Evolutionary conservation across 805 yeast genomes (phyloP).

Genomic region (Candida pseudoglaebosa): DNA sequence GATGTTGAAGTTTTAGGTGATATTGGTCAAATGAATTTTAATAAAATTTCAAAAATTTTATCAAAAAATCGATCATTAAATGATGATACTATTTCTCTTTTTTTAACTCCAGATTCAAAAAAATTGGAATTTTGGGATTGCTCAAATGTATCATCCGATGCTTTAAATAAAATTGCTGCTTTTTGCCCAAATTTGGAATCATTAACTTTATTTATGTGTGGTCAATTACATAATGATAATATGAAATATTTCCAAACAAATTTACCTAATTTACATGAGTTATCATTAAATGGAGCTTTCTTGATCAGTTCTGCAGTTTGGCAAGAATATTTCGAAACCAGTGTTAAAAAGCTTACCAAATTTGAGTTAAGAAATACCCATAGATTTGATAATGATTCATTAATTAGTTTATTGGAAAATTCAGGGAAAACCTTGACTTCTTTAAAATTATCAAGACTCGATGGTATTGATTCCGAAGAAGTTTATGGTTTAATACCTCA

Average conservation of each 20-base stretch:
- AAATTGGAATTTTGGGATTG: slow-evolving; percentile 87
- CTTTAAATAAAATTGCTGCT: slow-evolving; percentile 67
- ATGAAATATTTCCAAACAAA: slow-evolving; percentile 59
- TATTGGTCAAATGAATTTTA: slow-evolving; percentile 69
- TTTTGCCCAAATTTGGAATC: slow-evolving; percentile 70
- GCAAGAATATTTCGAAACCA: slow-evolving; percentile 64
- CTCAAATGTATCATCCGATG: slow-evolving; percentile 64
- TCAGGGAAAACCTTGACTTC: slow-evolving; percentile 51
- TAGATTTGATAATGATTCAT: slow-evolving; percentile 65
- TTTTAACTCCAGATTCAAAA: slow-evolving; percentile 57
- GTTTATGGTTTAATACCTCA: slow-evolving; percentile 65
- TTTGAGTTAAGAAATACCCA: slow-evolving; percentile 80
- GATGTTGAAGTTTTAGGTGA: slow-evolving; percentile 84
- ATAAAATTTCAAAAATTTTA: slow-evolving; percentile 69
- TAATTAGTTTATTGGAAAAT: slow-evolving; percentile 57
- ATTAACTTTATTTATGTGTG: slow-evolving; percentile 84
- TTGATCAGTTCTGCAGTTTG: slow-evolving; percentile 72
- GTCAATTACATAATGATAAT: slow-evolving; percentile 79
- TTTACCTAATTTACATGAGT: slow-evolving; percentile 47
- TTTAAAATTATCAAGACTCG: slow-evolving; percentile 64
- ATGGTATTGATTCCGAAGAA: slow-evolving; percentile 58
- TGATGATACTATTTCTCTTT: slow-evolving; percentile 67
- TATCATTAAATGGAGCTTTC: slow-evolving; percentile 87
- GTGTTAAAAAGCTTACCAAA: slow-evolving; percentile 50
- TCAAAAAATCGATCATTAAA: slow-evolving; percentile 79